Percentiles rank a stretch among this genome's conserved stretches.
phyloP scores from a whole-genome alignment of 176 grass and related monocot species.

The Themeda triandra region DNA sequence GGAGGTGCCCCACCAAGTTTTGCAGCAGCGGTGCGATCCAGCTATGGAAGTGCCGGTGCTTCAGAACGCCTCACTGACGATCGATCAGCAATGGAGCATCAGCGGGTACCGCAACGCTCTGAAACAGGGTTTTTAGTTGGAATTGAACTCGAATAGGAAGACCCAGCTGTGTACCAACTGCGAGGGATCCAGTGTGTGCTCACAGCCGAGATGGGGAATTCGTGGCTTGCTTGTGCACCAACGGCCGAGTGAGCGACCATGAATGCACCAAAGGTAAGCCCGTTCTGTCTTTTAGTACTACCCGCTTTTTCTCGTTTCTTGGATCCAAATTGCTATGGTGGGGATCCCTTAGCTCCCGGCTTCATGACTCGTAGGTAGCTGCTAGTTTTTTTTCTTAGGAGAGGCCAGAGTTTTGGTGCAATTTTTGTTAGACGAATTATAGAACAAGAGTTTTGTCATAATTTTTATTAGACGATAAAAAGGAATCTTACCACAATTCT shows the following conservation, averaged over 20 bases:
- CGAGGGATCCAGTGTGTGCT: neutral
- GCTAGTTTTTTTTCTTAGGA: no score
- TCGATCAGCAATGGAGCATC: neutral
- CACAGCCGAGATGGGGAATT: neutral
- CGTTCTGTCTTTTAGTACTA: neutral
- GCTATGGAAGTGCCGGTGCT: neutral
- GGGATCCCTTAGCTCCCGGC: neutral
- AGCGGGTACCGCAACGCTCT: neutral
- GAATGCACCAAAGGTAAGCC: neutral
- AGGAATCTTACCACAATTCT: no score
- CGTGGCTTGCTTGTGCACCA: neutral
- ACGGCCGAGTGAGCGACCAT: accelerated
- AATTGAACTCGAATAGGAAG: neutral
- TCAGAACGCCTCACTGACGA: neutral
- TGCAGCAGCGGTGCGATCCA: accelerated
- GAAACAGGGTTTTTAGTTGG: neutral
- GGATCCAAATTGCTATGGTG: no score
- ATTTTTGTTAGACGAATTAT: no score
- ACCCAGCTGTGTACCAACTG: accelerated
- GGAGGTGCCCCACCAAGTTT: accelerated
- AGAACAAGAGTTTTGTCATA: no score
- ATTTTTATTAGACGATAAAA: no score
- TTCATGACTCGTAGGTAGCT: neutral
- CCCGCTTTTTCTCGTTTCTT: no score
- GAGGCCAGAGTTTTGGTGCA: no score